Evolutionary conservation across 108 stramenopile genomes (phyloP).

Genomic region (Skeletonema costatum): DNA sequence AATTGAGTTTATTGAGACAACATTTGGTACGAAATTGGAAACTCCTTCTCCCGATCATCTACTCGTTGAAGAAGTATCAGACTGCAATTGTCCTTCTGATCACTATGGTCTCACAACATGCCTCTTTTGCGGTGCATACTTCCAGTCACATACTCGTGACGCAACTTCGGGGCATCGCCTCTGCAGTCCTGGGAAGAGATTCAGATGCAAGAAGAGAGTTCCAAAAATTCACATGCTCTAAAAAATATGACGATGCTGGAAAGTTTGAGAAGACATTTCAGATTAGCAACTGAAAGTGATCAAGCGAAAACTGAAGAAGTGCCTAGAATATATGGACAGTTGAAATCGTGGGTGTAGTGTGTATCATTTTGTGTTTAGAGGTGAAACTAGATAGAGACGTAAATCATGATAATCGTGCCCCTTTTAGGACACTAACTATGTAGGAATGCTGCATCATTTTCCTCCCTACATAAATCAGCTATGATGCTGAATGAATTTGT

Average conservation of each 20-base stretch:
- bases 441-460: too few relatives aligned
- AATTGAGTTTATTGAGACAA: constrained; percentile 8
- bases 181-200: background rate
- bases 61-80: background rate
- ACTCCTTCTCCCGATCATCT: background rate
- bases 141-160: background rate
- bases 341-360: background rate
- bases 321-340: background rate
- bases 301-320: constrained; percentile 3
- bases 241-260: background rate
- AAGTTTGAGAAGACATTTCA: background rate
- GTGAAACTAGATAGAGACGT: too few relatives aligned
- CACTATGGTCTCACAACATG: background rate
- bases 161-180: background rate
- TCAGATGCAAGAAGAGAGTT: background rate
- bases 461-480: too few relatives aligned
- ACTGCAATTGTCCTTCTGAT: background rate
- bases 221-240: background rate
- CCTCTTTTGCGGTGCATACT: background rate
- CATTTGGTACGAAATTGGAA: constrained; percentile 2
- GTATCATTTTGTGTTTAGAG: too few relatives aligned
- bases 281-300: background rate
- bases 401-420: too few relatives aligned
- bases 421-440: too few relatives aligned
- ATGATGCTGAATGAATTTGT: too few relatives aligned